Evolutionary conservation across 2,329 filamentous ascomycete genomes (phyloP).

Genomic region (Verruconis gallopava): DNA sequence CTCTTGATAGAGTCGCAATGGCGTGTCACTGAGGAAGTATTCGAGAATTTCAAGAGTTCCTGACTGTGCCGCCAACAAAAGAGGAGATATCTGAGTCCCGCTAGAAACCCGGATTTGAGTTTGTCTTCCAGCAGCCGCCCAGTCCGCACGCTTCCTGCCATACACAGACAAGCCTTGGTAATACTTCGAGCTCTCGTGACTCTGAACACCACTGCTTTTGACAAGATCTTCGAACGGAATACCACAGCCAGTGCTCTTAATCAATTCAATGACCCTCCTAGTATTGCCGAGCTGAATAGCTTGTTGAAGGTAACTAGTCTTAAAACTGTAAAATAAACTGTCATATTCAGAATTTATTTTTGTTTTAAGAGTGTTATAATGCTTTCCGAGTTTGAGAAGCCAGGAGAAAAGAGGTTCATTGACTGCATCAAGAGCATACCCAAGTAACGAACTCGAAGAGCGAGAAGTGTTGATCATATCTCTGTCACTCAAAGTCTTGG

Average conservation of each 20-base stretch:
- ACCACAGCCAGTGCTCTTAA: slow-evolving; percentile 53
- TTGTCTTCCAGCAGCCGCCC: slow-evolving; percentile 53
- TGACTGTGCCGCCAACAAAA: slow-evolving; percentile 43
- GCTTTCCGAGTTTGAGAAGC: slow-evolving; percentile 42
- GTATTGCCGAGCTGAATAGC: slow-evolving; percentile 37
- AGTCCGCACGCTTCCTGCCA: slow-evolving; percentile 61
- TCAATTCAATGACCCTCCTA: slow-evolving; percentile 48
- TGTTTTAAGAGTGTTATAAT: slow-evolving; percentile 19
- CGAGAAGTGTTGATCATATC: neutral
- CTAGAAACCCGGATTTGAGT: slow-evolving; percentile 1
- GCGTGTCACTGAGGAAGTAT: slow-evolving; percentile 64
- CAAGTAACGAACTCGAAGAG: slow-evolving; percentile 16
- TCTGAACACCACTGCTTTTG: slow-evolving; percentile 49
- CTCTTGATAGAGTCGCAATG: slow-evolving; percentile 52
- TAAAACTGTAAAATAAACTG: slow-evolving; percentile 16
- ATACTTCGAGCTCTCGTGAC: slow-evolving; percentile 52
- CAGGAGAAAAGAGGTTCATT: slow-evolving; percentile 42
- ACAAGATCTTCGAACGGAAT: slow-evolving; percentile 56
- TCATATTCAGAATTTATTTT: neutral
- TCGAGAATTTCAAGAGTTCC: slow-evolving; percentile 57
- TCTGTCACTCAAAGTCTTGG: slow-evolving; percentile 9
- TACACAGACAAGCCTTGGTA: slow-evolving; percentile 69
- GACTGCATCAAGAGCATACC: slow-evolving; percentile 39
- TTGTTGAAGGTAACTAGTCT: slow-evolving; percentile 21
- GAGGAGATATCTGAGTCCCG: slow-evolving; percentile 37